Evolutionary conservation across 2,329 filamentous ascomycete genomes (phyloP), one percentile per base, ranked within the genome.

Genomic region (Arthrocladium fulminans): DNA sequence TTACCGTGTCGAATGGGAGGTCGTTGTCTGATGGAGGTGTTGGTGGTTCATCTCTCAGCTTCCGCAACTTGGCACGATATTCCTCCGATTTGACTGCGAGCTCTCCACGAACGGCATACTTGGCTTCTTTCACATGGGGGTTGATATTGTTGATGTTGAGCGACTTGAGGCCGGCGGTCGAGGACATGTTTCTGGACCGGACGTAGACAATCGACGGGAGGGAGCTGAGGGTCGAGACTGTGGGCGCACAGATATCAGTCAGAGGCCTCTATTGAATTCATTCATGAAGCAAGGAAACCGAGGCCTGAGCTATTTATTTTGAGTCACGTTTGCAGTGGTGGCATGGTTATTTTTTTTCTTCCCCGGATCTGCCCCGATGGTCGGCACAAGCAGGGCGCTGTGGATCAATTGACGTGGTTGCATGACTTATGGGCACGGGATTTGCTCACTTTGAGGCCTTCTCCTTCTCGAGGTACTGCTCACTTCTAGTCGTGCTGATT

Each of bases 51-150:
- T 37, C 34, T n/a, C 60, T 59, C 57, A 67, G 64, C 44, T 76
- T 73, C 51, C 67, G 67, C 53, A 96, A 74, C 61, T 78, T 75
- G 47, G 83, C 83, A 52, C 90, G 84, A 72, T 90, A 95, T 68
- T 88, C 79, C 72, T 98, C 92, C 12, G 88, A 92, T 71, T 86
- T 88, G 65, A 94, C 84, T 50, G 92, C 90, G 55, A 98, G 80
- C 70, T 97, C 92, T 63, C 92, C 92, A 60, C 92, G 87, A 49
- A 98, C 92, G 58, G 92, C 92, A 73, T 98, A 98, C 72, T 95
- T 83, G 63, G 92, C 92, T 53, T 81, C 80, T 64, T 83, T 81
- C 57, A 97, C 79, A 66, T 92, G 79, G 43, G 81, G 86, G 73
- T 97, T 98, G 75, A 98, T 94, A 73, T 92, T 95, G 68, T 87